Evolutionary conservation across 2,329 filamentous ascomycete genomes (phyloP).

Genomic region (Dichotomopilus funicola): DNA sequence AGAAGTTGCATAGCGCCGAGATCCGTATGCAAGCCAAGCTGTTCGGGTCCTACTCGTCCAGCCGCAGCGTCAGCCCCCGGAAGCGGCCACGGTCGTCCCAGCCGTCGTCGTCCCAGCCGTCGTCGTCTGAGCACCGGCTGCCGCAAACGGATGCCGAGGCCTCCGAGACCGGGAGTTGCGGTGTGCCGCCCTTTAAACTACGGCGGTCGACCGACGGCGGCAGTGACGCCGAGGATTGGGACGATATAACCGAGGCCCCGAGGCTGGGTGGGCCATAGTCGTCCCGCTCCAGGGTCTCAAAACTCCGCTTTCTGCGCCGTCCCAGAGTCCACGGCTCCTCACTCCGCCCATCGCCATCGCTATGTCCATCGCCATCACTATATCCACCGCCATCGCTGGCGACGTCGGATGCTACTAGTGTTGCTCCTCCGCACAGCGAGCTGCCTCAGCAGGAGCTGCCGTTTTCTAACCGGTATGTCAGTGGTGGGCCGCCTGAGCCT

Average conservation of each 20-base stretch:
- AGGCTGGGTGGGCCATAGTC: too few relatives aligned
- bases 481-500: not conserved
- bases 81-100: slow-evolving; percentile 1
- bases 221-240: not conserved
- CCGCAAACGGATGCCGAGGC: slow-evolving; percentile 1
- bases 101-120: not conserved
- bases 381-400: too few relatives aligned
- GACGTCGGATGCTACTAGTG: not conserved
- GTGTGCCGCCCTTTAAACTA: not conserved
- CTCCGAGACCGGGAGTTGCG: not conserved
- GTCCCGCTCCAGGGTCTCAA: too few relatives aligned
- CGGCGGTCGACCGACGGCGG: not conserved
- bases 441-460: not conserved
- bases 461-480: not conserved
- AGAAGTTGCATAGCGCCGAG: not conserved
- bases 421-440: not conserved
- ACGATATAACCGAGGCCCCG: too few relatives aligned
- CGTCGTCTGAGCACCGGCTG: not conserved
- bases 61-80: slow-evolving; percentile 2
- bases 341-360: too few relatives aligned
- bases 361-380: too few relatives aligned
- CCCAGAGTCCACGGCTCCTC: too few relatives aligned
- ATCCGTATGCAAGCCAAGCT: not conserved
- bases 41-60: not conserved
- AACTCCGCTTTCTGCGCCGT: too few relatives aligned